Conservation (phyloP, 805 yeast genomes). For the Lipomyces yamanashiensis region DNA sequence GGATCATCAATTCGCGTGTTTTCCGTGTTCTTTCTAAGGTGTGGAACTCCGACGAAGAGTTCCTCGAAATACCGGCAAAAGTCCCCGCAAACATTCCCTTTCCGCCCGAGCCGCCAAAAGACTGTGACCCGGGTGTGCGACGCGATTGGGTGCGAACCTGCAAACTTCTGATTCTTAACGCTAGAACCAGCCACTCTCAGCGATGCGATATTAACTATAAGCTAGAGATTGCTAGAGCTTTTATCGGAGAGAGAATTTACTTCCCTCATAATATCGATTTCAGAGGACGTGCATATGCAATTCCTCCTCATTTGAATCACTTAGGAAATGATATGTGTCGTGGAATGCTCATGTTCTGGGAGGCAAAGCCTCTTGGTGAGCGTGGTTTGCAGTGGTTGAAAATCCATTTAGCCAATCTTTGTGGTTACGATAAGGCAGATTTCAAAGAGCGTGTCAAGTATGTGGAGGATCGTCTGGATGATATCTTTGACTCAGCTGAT, state of each 20-base stretch:
- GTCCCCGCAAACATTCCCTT: constrained; percentile 50
- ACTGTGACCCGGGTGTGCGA: constrained; percentile 72
- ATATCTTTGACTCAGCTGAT: constrained; percentile 52
- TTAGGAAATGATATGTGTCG: constrained; percentile 66
- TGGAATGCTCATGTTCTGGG: constrained; percentile 63
- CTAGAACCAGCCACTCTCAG: constrained; percentile 74
- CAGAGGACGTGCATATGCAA: constrained; percentile 68
- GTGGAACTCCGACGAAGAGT: constrained; percentile 85
- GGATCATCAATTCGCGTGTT: constrained; percentile 84
- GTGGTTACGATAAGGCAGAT: constrained; percentile 60
- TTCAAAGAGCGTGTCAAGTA: constrained; percentile 57
- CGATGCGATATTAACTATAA: constrained; percentile 94
- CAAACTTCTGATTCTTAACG: constrained; percentile 61
- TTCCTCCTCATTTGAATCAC: constrained; percentile 66
- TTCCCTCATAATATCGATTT: constrained; percentile 70
- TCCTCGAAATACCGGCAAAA: constrained; percentile 72
- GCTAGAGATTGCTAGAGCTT: constrained; percentile 92
- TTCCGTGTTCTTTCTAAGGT: constrained; percentile 70
- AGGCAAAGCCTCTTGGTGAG: constrained; percentile 58
- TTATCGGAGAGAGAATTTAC: constrained; percentile 64
- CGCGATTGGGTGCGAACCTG: constrained; percentile 70
- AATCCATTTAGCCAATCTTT: constrained; percentile 64
- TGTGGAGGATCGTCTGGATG: constrained; percentile 53
- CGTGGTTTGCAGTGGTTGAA: constrained; percentile 63
- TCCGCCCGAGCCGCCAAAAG: constrained; percentile 63